phyloP scores from a whole-genome alignment of 306 rosid species.

The Vicia sativa region DNA sequence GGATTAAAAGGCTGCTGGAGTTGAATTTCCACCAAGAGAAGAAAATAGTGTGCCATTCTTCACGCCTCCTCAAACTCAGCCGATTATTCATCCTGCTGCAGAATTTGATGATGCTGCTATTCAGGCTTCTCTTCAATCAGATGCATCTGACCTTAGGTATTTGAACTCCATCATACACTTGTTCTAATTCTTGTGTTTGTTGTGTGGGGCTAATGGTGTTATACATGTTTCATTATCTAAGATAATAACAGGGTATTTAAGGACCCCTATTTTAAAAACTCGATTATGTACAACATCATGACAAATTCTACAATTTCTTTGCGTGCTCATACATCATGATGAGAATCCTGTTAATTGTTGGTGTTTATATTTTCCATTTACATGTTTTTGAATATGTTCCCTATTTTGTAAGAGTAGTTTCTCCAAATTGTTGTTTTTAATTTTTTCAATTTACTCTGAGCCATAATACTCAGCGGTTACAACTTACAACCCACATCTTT shows the following conservation, averaged over 20 bases:
- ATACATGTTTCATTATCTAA: conserved; percentile 15
- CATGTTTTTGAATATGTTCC: neutral
- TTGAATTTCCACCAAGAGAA: conserved; percentile 89
- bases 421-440: conserved; percentile 19
- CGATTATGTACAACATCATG: neutral
- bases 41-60: conserved; percentile 83
- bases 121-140: conserved; percentile 92
- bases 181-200: conserved; percentile 27
- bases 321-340: conserved; percentile 6
- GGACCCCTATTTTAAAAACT: conserved; percentile 23
- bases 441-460: conserved; percentile 2
- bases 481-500: neutral
- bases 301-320: conserved; percentile 10
- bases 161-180: conserved; percentile 18
- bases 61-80: conserved; percentile 94
- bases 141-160: conserved; percentile 88
- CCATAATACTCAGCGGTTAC: neutral
- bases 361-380: conserved; percentile 1
- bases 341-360: conserved; percentile 15
- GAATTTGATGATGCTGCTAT: conserved; percentile 69
- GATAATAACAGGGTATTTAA: conserved; percentile 28
- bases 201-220: conserved; percentile 26
- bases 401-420: conserved; percentile 15
- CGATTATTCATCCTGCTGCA: conserved; percentile 49
- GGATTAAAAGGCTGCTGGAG: conserved; percentile 75